A percentile compares a stretch with the other conserved stretches of the same genome.
These are phyloP conservation scores for Ophiostoma novo-ulmi DNA, from an alignment of 2,329 filamentous ascomycete genomes.

Conservation along the genomic window DNA sequence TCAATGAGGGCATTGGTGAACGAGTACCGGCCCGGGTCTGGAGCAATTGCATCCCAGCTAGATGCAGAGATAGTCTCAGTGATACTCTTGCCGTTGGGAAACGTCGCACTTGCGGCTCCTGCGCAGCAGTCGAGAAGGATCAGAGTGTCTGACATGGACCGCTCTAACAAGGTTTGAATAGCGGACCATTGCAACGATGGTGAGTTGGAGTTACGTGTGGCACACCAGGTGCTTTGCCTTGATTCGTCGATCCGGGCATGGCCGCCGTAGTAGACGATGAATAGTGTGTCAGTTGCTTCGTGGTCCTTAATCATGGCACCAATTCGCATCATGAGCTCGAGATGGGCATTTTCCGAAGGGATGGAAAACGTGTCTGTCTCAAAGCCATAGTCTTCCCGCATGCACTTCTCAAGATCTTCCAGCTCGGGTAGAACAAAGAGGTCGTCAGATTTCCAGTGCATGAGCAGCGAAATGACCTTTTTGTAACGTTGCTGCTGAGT, in stretches of 20 bases:
- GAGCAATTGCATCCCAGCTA: slow-evolving; percentile 57
- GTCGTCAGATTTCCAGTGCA: slow-evolving; percentile 56
- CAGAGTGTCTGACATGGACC: slow-evolving; percentile 53
- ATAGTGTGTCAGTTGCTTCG: slow-evolving; percentile 49
- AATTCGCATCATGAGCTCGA: slow-evolving; percentile 54
- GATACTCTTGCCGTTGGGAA: slow-evolving; percentile 53
- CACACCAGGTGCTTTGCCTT: slow-evolving; percentile 57
- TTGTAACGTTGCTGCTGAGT: slow-evolving; percentile 49
- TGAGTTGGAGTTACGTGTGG: slow-evolving; percentile 49
- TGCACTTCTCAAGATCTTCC: slow-evolving; percentile 51
- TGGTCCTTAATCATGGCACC: slow-evolving; percentile 54
- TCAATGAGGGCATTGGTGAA: slow-evolving; percentile 57
- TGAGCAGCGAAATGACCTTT: slow-evolving; percentile 50
- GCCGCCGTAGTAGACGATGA: slow-evolving; percentile 56
- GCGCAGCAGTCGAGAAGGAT: slow-evolving; percentile 57
- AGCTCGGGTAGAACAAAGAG: slow-evolving; percentile 55
- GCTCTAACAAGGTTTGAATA: slow-evolving; percentile 54
- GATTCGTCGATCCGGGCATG: slow-evolving; percentile 57
- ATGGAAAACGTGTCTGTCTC: slow-evolving; percentile 55
- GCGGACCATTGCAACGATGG: slow-evolving; percentile 58
- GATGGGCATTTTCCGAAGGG: slow-evolving; percentile 53
- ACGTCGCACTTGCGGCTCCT: slow-evolving; percentile 55
- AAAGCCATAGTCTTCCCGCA: slow-evolving; percentile 52
- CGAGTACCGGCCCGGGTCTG: slow-evolving; percentile 54
- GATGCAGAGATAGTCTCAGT: slow-evolving; percentile 59